Percentiles rank a stretch among this genome's conserved stretches.
These are phyloP conservation scores for Serpula lacrymans DNA, from an alignment of 768 basidiomycete genomes.

Conservation along the genomic window DNA sequence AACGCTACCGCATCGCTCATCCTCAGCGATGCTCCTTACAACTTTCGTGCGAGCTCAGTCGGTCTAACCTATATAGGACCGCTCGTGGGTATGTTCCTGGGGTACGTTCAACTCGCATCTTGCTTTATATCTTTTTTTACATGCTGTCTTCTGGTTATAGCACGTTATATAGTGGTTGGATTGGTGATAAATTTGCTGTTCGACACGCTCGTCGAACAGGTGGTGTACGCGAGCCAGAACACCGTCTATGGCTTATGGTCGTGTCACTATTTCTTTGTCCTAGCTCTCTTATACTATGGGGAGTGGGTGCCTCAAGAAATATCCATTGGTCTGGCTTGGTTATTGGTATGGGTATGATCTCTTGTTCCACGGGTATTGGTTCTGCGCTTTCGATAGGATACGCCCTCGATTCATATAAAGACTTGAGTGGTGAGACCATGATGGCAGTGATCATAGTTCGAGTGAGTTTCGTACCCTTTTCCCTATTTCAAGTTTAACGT, in stretches of 20 bases:
- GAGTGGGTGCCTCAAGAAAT: constrained; percentile 15
- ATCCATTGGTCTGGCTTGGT: constrained; percentile 13
- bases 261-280: constrained; percentile 15
- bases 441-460: constrained; percentile 19
- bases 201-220: constrained; percentile 12
- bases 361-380: constrained; percentile 18
- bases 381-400: constrained; percentile 16
- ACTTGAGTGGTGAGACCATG: constrained; percentile 16
- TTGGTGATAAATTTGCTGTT: constrained; percentile 19
- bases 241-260: constrained; percentile 22
- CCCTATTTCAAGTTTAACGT: not conserved
- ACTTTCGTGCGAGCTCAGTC: constrained; percentile 18
- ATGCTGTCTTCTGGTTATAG: constrained; percentile 1
- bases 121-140: constrained; percentile 1
- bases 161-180: constrained; percentile 16
- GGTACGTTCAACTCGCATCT: constrained; percentile 4
- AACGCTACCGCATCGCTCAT: constrained; percentile 19
- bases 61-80: constrained; percentile 18
- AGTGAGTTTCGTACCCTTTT: constrained; percentile 3
- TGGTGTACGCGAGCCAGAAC: constrained; percentile 18
- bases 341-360: constrained; percentile 18
- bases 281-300: constrained; percentile 17
- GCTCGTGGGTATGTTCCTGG: constrained; percentile 16
- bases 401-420: constrained; percentile 18
- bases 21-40: constrained; percentile 15